phyloP scores from a whole-genome alignment of 768 basidiomycete genomes.

The Termitomyces sp. region DNA sequence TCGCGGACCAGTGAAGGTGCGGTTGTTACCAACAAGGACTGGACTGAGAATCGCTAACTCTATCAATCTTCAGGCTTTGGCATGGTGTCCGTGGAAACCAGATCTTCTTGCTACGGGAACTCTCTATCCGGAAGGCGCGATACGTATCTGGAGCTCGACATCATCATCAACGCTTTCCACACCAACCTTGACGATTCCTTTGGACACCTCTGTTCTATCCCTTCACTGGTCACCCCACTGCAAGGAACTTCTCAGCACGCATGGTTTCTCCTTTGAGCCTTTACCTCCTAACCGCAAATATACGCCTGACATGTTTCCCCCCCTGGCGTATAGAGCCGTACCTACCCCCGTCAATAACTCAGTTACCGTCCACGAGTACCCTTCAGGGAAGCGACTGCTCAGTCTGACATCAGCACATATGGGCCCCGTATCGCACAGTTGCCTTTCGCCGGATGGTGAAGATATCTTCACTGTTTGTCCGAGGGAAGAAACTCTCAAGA shows the following conservation, averaged over 20 bases:
- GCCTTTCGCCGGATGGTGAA: slow-evolving; percentile 60
- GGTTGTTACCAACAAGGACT: not conserved
- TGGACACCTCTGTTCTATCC: slow-evolving; percentile 67
- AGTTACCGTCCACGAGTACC: slow-evolving; percentile 74
- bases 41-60: not conserved
- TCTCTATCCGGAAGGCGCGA: slow-evolving; percentile 68
- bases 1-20: slow-evolving; percentile 58
- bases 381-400: slow-evolving; percentile 46
- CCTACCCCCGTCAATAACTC: slow-evolving; percentile 58
- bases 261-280: slow-evolving; percentile 61
- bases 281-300: slow-evolving; percentile 25
- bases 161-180: slow-evolving; percentile 25
- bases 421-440: slow-evolving; percentile 54
- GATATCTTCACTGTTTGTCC: slow-evolving; percentile 63
- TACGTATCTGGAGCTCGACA: slow-evolving; percentile 65
- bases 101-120: slow-evolving; percentile 76
- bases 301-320: slow-evolving; percentile 23
- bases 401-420: slow-evolving; percentile 56
- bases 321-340: slow-evolving; percentile 47
- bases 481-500: slow-evolving; percentile 64
- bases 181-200: slow-evolving; percentile 60
- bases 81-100: slow-evolving; percentile 85
- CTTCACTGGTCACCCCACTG: slow-evolving; percentile 83
- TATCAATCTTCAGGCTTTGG: slow-evolving; percentile 54
- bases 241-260: slow-evolving; percentile 87